phyloP scores from a whole-genome alignment of 352 stramenopile genomes.

The Phytophthora chlamydospora region DNA sequence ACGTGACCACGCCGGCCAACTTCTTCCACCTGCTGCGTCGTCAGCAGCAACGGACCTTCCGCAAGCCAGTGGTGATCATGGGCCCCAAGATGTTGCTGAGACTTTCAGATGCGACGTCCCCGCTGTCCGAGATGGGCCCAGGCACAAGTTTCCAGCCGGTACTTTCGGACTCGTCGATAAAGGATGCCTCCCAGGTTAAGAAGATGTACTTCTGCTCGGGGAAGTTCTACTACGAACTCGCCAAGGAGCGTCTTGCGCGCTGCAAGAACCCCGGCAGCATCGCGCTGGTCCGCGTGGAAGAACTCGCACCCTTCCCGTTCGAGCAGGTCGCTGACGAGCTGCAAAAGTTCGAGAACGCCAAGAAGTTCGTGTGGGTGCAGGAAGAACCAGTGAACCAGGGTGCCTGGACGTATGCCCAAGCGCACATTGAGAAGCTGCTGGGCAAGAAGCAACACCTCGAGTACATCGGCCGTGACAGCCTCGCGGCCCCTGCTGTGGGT shows the following conservation, averaged over 20 bases:
- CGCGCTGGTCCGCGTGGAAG: conserved; percentile 79
- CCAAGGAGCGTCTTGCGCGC: conserved; percentile 62
- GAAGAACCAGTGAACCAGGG: conserved; percentile 87
- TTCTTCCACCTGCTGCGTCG: conserved; percentile 97
- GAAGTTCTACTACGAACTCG: conserved; percentile 89
- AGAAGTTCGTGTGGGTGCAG: conserved; percentile 80
- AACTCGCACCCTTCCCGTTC: conserved; percentile 88
- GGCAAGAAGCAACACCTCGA: conserved; percentile 61
- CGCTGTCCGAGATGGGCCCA: conserved; percentile 64
- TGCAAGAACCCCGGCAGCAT: conserved; percentile 53
- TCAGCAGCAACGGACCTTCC: conserved; percentile 82
- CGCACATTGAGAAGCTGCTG: conserved; percentile 78
- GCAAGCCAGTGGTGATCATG: conserved; percentile 81
- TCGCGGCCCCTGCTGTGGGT: conserved; percentile 73
- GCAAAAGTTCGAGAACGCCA: conserved; percentile 62
- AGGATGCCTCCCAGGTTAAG: conserved; percentile 57
- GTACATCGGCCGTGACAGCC: conserved; percentile 77
- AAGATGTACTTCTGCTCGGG: conserved; percentile 82
- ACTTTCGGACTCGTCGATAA: conserved; percentile 59
- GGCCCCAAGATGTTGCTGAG: conserved; percentile 80
- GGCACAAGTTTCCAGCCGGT: conserved; percentile 72
- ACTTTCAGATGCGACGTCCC: conserved; percentile 68
- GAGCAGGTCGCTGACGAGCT: conserved; percentile 65
- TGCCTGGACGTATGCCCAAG: conserved; percentile 71
- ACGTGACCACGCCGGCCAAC: conserved; percentile 92